Evolutionary conservation across 768 basidiomycete species (phyloP), one percentile per base, ranked within the genome.

Genomic region (Favolaschia claudopus): DNA sequence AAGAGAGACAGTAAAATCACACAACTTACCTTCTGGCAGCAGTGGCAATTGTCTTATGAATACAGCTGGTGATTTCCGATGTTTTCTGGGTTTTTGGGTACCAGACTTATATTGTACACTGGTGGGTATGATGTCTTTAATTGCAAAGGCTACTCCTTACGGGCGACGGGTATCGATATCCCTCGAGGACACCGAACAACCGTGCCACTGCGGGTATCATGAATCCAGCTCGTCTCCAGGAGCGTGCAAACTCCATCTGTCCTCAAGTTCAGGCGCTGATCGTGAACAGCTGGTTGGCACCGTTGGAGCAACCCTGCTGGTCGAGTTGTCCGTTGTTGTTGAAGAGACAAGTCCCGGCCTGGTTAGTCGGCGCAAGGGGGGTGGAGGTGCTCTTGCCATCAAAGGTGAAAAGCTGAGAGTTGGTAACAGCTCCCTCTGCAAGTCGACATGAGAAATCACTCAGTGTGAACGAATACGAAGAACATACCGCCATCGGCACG

Each of bases 351-450:
- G 58, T 64, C 17, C 29, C 36, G 22, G 55, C 58, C 31, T 57
- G 53, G 55, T 63, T 63, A 7, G 39, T 59, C 2, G 67, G 67
- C 5, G 46, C 60, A 24, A 68, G 67, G 0, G 64, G 44, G 32
- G 60, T 34, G 19, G 48, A 25, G 2, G 46, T 42, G 33, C 22
- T 42, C 9, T 28, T 43, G 13, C 43, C 55, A 7, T 39, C 31
- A 48, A 68, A 68, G 22, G 62, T 54, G 55, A 68, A 68, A 15
- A 64, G 60, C 55, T 68, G 67, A 15, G 65, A 64, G 65, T 66
- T 64, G 46, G 65, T 66, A 17, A 66, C 65, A 15, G n/a, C 7
- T 25, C 64, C 64, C 8, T 57, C 64, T 57, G 25, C 7, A 8
- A 19, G 20, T 25, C 17, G 5, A 7, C 14, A 29, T 24, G n/a